Conservation (phyloP, 441 rosid genomes). For the Erodium moschatum region DNA sequence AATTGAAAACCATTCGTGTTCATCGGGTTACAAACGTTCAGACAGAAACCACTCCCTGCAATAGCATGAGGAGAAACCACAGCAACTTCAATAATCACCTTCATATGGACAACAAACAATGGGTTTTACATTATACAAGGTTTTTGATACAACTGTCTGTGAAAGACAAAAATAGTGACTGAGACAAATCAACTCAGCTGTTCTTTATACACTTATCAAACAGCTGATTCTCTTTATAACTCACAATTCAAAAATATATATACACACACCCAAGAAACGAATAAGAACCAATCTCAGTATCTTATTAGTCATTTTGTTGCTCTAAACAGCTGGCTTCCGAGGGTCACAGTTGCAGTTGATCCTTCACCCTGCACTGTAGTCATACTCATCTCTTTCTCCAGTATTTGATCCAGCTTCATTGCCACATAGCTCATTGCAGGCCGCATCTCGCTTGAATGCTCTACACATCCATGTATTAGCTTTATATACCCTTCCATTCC, state of each 20-base stretch:
- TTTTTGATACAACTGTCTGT: constrained; percentile 13
- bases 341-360: constrained; percentile 45
- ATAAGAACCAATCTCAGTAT: background rate
- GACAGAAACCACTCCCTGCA: too few species aligned
- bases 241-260: constrained; percentile 2
- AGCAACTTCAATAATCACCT: constrained; percentile 22
- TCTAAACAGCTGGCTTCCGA: constrained; percentile 58
- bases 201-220: constrained; percentile 75
- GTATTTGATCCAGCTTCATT: constrained; percentile 46
- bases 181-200: constrained; percentile 39
- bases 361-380: constrained; percentile 63
- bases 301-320: constrained; percentile 25
- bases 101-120: constrained; percentile 32
- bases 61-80: too few species aligned
- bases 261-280: background rate
- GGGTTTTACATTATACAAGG: constrained; percentile 29
- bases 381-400: constrained; percentile 54
- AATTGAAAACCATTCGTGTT: too few species aligned
- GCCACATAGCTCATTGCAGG: constrained; percentile 46
- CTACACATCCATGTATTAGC: constrained; percentile 39
- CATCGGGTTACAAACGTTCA: too few species aligned
- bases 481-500: constrained; percentile 50
- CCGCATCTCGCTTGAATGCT: constrained; percentile 50
- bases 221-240: constrained; percentile 52
- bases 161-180: constrained; percentile 20